Percentiles rank a stretch among this genome's conserved stretches.
Conservation (phyloP, 2,329 filamentous ascomycete genomes). For the Xylariaceae sp. region DNA sequence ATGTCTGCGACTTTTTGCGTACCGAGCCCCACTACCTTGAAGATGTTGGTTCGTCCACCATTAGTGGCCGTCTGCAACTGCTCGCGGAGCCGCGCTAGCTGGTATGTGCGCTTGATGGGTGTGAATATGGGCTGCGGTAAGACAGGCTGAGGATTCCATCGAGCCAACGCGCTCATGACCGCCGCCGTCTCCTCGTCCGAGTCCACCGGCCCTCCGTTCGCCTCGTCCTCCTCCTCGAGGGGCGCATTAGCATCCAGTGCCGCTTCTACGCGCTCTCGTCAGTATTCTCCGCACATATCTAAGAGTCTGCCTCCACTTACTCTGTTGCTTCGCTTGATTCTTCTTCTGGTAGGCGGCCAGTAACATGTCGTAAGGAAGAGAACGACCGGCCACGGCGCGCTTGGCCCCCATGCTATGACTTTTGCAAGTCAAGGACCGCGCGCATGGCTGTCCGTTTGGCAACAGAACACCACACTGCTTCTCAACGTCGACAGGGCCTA, state of each 20-base stretch:
- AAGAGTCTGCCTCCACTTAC: constrained; percentile 60
- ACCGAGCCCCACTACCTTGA: constrained; percentile 64
- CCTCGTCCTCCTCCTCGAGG: constrained; percentile 83
- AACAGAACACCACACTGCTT: constrained; percentile 89
- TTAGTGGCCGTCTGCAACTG: constrained; percentile 72
- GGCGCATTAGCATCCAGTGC: constrained; percentile 94
- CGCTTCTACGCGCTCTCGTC: constrained; percentile 67
- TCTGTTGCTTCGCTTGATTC: constrained; percentile 97
- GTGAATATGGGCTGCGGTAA: constrained; percentile 69
- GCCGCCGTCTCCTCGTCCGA: constrained; percentile 92
- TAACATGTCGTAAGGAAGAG: constrained; percentile 90
- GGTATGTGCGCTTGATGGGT: constrained; percentile 69
- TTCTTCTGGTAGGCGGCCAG: constrained; percentile 92
- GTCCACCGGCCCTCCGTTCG: constrained; percentile 81
- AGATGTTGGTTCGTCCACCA: constrained; percentile 69
- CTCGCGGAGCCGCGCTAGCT: constrained; percentile 67
- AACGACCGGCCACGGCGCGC: constrained; percentile 83
- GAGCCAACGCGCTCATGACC: constrained; percentile 81
- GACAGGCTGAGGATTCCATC: constrained; percentile 80
- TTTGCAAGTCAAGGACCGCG: constrained; percentile 89
- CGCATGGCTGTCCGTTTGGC: constrained; percentile 85
- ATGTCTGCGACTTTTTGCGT: constrained; percentile 60
- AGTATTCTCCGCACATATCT: not conserved
- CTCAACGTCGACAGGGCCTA: constrained; percentile 89
- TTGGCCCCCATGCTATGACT: constrained; percentile 96